Base-by-base conservation (phyloP, 306 rosid species). In the Senna tora region DNA sequence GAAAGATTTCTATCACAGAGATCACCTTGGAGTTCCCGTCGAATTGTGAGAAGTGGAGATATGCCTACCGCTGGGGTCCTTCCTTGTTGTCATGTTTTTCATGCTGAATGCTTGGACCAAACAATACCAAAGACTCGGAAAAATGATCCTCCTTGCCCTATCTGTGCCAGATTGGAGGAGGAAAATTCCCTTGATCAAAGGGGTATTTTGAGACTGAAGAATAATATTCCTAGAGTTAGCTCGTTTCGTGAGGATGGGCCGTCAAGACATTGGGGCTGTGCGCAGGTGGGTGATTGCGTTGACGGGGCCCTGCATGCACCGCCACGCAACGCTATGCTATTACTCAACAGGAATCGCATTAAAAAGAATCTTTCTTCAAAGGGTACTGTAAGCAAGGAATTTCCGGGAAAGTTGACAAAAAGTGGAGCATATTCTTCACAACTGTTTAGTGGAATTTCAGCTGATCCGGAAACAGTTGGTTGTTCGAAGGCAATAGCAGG, bases 31-130 rank as follows among this genome's bases (percentile, higher is more conserved):
- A 84, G 96, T 77, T 82, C 89, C 45, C 90, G 90, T 19, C 79
- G 96, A 15, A 94, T 94, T 28, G 96, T 91, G 77, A 89, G 88
- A 81, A 91, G 97, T 73, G 85, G 88, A 42, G 96, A 91, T 86
- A 86, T 94, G 96, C 97, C 97, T 17, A 80, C 87, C 5, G 75
- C 90, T 0, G 93, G 95, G 33, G 92, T 94, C 69, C 97, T 91
- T 74, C 84, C 91, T 7, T 94, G 97, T 62, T 66, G 80, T 42
- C 98, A 94, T 55, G 90, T 83, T 57, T 91, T 87, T 71, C 97
- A 91, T 72, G 97, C 95, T 8, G 97, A 89, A 69, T 94, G 99
- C 80, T 82, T 94, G 81, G 95, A 91, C 61, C 97, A 87, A 67
- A 74, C 87, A 30, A 94, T 90, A 0, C 90, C 93, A 5, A 88